Conservation (phyloP, 2,329 filamentous ascomycete genomes). For the Aspergillus hiratsukae region DNA sequence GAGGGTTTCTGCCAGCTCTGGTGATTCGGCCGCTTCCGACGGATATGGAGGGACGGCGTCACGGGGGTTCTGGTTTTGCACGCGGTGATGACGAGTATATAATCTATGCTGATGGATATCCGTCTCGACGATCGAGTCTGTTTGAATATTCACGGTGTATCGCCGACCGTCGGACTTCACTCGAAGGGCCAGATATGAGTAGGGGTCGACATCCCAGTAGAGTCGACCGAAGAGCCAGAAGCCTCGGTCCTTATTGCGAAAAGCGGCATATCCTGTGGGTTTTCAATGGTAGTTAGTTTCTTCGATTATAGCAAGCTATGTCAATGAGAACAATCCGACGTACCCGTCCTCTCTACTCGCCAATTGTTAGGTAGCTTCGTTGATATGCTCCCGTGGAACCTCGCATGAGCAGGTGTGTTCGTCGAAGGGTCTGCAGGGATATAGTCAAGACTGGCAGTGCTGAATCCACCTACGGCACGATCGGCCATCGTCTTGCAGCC, state of each 20-base stretch:
- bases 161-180: slow-evolving; percentile 86
- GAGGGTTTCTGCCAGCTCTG: slow-evolving; percentile 18
- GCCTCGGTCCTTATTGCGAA: slow-evolving; percentile 72
- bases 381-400: slow-evolving; percentile 85
- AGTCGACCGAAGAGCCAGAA: slow-evolving; percentile 80
- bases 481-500: slow-evolving; percentile 76
- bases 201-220: slow-evolving; percentile 86
- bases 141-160: slow-evolving; percentile 95
- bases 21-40: slow-evolving; percentile 16
- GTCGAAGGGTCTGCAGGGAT: slow-evolving; percentile 45
- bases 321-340: not conserved
- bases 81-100: slow-evolving; percentile 48
- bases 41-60: slow-evolving; percentile 15
- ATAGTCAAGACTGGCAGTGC: slow-evolving; percentile 67
- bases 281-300: slow-evolving; percentile 1
- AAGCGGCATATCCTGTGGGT: slow-evolving; percentile 77
- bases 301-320: not conserved
- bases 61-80: slow-evolving; percentile 14
- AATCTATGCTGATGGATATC: slow-evolving; percentile 93
- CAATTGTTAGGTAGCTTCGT: slow-evolving; percentile 70
- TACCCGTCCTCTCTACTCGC: slow-evolving; percentile 40
- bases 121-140: slow-evolving; percentile 87
- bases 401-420: slow-evolving; percentile 58
- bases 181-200: slow-evolving; percentile 78
- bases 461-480: slow-evolving; percentile 79